Evolutionary conservation across 23 red algal species (phyloP), one percentile per base, ranked within the genome.

Genomic region (Gracilariopsis chorda): DNA sequence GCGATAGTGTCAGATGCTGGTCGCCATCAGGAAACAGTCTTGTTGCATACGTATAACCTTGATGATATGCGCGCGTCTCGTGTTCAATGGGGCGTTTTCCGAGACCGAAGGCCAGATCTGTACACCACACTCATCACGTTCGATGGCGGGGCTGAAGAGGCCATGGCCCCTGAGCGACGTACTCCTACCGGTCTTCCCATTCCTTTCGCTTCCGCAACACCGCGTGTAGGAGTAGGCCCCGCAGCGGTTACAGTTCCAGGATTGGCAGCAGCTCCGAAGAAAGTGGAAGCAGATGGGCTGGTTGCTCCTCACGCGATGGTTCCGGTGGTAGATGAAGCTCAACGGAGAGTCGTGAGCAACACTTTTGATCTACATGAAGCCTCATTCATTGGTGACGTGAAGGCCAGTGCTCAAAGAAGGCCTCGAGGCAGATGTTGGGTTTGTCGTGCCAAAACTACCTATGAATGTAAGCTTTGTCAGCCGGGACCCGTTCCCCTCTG

Each of bases 31-130:
- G 90, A 92, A 47, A 88, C 86, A 7, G 77, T 92, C 60, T 55
- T 98, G n/a, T 49, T 92, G 36, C 72, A 82, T 24, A 73, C 53
- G 21, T 90, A 92, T 28, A 89, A 94, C 36, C 67, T 98, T 20
- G 95, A 94, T 39, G 83, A 80, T 35, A 84, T 94, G 69, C 86
- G 86, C 25, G 41, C 78, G 24, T 69, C 84, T 33, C 78, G 95
- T 29, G 80, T 25, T 23, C 72, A 80, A 7, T 98, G 95, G 91
- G 95, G 95, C 25, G 49, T 98, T 41, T 98, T 98, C 53, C 83
- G 95, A 34, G 95, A 98, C 75, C 85, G 95, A 35, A 74, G 95
- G 23, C 95, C 95, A 20, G 95, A 98, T 43, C 80, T 98, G 46
- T 98, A 98, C 64, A 82, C 80, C 21, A 33, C 88, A 10, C 67